Base-by-base conservation (phyloP, 2,329 filamentous ascomycete genomes). In the Bipolaris victoriae region DNA sequence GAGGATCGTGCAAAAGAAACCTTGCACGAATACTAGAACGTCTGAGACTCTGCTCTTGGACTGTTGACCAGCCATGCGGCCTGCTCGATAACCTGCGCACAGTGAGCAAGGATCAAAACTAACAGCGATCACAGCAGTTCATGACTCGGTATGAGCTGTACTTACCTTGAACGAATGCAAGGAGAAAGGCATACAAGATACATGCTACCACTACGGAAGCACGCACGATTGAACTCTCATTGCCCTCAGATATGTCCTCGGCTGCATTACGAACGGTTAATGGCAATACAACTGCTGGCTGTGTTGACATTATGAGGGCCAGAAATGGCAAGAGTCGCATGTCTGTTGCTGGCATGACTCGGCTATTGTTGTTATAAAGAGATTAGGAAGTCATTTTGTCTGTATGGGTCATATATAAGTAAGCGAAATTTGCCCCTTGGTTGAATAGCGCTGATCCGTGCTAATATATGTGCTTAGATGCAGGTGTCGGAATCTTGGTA, bases 1-100 rank as follows among this genome's bases (percentile, higher is more conserved):
- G 50, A 76, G 76, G 6, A 57, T 49, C 4, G 48, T 47, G 46
- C 63, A 60, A 24, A 65, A 26, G 49, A 65, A 57, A 33, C 65
- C 62, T 55, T 69, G 66, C 7, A 54, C 47, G 10, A 65, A 63
- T 1, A 68, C 55, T 7, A 69, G 57, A 11, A 63, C 33, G 39
- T 69, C 62, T 15, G 65, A 59, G 18, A 66, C 35, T 9, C 24
- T 55, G 9, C 54, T 58, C 46, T 55, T 56, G 6, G 55, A 33
- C 48, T 54, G 62, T 10, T 47, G 60, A 10, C 57, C 51, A 41
- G 58, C 52, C 47, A 63, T 55, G 3, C 66, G 63, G 16, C 65
- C 66, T 20, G 52, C 62, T 52, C 65, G 62, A 49, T 67, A 67
- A n/a, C 64, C 64, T 64, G 11, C 5, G 15, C 20, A 20, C 26